Evolutionary conservation across 1,284 basidiomycete genomes (phyloP).

Genomic region (Trametes hirsuta): DNA sequence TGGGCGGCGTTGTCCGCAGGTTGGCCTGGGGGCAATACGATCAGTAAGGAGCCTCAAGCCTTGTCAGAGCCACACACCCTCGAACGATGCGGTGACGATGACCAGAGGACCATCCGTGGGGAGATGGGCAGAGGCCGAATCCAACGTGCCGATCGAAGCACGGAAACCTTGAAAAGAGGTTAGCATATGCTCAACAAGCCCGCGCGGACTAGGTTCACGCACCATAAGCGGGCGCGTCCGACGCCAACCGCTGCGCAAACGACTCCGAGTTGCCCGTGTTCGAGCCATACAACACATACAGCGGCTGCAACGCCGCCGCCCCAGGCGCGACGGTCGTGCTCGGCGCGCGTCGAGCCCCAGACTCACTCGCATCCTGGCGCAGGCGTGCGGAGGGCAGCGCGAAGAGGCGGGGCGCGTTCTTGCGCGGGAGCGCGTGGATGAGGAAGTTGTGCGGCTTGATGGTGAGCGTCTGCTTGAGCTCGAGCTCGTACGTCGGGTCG

Average conservation of each 20-base stretch:
- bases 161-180: conserved; percentile 41
- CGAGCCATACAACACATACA: conserved; percentile 50
- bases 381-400: conserved; percentile 9
- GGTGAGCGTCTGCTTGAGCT: conserved; percentile 50
- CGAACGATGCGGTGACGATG: conserved; percentile 54
- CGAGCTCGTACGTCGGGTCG: conserved; percentile 47
- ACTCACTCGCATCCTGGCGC: neutral
- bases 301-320: conserved; percentile 24
- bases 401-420: conserved; percentile 20
- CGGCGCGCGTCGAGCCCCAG: neutral
- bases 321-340: neutral
- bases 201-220: neutral
- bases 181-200: neutral
- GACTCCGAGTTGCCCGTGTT: conserved; percentile 55
- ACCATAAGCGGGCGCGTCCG: conserved; percentile 45
- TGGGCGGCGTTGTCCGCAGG: conserved; percentile 53
- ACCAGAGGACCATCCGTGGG: conserved; percentile 50
- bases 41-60: too few species aligned
- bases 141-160: conserved; percentile 45
- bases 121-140: conserved; percentile 42
- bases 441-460: conserved; percentile 50
- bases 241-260: conserved; percentile 50
- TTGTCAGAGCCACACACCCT: conserved; percentile 36
- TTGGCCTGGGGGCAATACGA: conserved; percentile 32
- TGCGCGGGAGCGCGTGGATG: conserved; percentile 44